phyloP scores from a whole-genome alignment of 305 asterid genomes.

The Solanum hybrid region DNA sequence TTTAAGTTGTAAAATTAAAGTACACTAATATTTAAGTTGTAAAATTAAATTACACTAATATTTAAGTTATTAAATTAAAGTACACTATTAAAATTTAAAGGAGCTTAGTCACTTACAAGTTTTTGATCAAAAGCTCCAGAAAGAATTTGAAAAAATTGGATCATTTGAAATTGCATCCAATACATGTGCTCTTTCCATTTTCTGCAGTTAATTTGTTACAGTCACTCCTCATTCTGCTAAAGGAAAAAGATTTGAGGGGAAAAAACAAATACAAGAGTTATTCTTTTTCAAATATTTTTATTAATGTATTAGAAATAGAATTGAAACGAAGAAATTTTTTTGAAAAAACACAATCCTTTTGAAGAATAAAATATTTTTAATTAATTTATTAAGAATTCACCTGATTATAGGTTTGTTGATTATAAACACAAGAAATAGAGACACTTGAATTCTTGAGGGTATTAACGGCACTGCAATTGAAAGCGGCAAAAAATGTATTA shows the following conservation, averaged over 20 bases:
- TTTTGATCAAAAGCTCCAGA: conserved; percentile 16
- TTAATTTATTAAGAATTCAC: too few relatives aligned
- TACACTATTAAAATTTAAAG: background rate
- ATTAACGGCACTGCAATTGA: background rate
- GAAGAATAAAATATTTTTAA: background rate
- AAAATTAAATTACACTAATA: too few relatives aligned
- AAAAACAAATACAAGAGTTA: background rate
- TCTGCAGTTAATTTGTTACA: conserved; percentile 13
- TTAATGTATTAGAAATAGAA: background rate
- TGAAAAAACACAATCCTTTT: background rate
- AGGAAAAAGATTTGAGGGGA: background rate
- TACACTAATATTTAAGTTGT: too few relatives aligned
- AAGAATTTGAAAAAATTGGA: conserved; percentile 31
- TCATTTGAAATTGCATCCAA: conserved; percentile 31
- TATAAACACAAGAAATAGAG: background rate
- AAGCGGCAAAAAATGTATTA: background rate
- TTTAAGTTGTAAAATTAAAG: too few relatives aligned
- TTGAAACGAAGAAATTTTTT: too few relatives aligned
- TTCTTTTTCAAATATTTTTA: background rate
- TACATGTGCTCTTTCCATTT: conserved; percentile 28
- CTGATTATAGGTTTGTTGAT: background rate
- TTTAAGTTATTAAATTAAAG: too few relatives aligned
- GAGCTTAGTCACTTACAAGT: conserved; percentile 10
- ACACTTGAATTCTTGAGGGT: background rate
- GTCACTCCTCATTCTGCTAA: conserved; percentile 10